A percentile compares a stretch with the other conserved stretches of the same genome.
Evolutionary conservation across 352 stramenopile species (phyloP).

Genomic region (Blastocystis sp.): DNA sequence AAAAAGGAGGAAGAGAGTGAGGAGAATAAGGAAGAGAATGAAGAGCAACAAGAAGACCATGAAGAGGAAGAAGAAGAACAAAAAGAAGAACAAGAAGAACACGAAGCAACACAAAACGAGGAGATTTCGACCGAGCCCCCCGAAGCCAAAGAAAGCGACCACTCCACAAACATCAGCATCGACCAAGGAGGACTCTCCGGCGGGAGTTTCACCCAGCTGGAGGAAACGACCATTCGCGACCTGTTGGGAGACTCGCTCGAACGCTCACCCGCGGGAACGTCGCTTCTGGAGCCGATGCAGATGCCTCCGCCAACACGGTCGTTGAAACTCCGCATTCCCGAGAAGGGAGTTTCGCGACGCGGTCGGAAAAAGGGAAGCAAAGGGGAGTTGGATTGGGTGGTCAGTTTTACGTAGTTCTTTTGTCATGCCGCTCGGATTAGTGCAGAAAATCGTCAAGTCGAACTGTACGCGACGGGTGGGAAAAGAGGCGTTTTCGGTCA

Average conservation of each 20-base stretch:
- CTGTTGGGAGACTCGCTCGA: background rate
- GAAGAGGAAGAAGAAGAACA: background rate
- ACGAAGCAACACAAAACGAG: too few species aligned
- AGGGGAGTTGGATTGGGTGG: background rate
- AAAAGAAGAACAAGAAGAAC: background rate
- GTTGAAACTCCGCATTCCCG: background rate
- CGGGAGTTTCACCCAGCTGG: background rate
- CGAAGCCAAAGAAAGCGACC: too few species aligned
- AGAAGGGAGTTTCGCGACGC: background rate
- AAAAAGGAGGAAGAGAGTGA: background rate
- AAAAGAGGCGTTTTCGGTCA: background rate
- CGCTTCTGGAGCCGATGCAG: background rate
- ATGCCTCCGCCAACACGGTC: background rate
- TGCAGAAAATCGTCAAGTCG: slow-evolving; percentile 20
- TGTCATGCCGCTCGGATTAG: background rate
- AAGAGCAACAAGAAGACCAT: background rate
- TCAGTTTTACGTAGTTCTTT: background rate
- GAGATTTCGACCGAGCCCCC: background rate
- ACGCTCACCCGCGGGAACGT: background rate
- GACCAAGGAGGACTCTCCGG: background rate
- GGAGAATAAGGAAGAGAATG: background rate
- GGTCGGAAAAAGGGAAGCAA: background rate
- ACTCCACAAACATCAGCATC: too few species aligned
- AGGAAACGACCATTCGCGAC: slow-evolving; percentile 14
- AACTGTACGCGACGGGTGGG: slow-evolving; percentile 5